phyloP scores from a whole-genome alignment of 192 early-diverging fungal genomes.

The Rhizoclosmatium sp. region DNA sequence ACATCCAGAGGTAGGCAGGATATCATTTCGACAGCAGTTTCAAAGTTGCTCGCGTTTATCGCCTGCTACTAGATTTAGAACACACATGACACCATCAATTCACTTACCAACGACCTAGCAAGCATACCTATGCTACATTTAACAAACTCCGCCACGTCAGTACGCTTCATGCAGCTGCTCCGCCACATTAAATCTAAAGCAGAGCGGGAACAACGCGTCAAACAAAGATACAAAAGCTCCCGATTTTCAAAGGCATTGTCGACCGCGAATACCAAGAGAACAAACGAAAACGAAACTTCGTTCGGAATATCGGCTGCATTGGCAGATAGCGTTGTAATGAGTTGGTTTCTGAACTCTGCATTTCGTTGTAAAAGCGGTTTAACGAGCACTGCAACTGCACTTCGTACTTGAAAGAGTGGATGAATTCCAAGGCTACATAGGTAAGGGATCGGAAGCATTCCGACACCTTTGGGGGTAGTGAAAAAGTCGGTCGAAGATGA shows the following conservation, averaged over 20 bases:
- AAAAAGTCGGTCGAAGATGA: constrained; percentile 3
- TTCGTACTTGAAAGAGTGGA: not conserved
- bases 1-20: not conserved
- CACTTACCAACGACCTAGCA: constrained; percentile 11
- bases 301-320: no score
- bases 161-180: not conserved
- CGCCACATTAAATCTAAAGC: constrained; percentile 10
- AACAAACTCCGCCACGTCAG: not conserved
- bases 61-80: not conserved
- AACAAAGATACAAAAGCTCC: constrained; percentile 22
- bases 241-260: constrained; percentile 1
- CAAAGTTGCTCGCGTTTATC: not conserved
- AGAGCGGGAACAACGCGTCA: not conserved
- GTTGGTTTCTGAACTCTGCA: no score
- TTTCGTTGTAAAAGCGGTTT: not conserved
- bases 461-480: constrained; percentile 10
- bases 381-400: not conserved
- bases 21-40: not conserved
- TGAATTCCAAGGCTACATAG: not conserved
- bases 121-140: constrained; percentile 1
- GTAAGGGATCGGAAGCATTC: constrained; percentile 7
- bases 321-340: no score
- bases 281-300: not conserved
- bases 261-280: not conserved
- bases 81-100: not conserved